phyloP scores from a whole-genome alignment of 345 rosid genomes.

The Sisymbrium altissimum region DNA sequence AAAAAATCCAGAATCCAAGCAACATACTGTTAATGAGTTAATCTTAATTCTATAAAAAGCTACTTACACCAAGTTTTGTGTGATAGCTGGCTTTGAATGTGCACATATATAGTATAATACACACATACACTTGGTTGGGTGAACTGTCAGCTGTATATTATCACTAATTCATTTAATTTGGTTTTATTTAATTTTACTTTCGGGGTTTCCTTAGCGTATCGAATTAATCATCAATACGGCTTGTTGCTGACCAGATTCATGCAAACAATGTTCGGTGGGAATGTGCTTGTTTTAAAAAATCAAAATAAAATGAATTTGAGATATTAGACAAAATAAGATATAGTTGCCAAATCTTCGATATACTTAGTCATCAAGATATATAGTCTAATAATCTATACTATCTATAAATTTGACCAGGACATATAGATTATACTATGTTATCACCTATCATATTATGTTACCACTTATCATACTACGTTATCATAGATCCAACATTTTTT shows the following conservation, averaged over 20 bases:
- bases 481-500: no score
- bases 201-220: slow-evolving; percentile 64
- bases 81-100: slow-evolving; percentile 8
- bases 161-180: slow-evolving; percentile 3
- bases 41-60: neutral
- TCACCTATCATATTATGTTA: no score
- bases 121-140: slow-evolving; percentile 26
- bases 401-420: neutral
- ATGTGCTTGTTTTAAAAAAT: neutral
- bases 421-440: neutral
- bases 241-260: slow-evolving; percentile 14
- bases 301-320: neutral
- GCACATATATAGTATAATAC: neutral
- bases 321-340: neutral
- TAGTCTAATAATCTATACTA: neutral
- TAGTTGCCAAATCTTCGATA: neutral
- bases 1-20: slow-evolving; percentile 9
- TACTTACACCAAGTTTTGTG: slow-evolving; percentile 19
- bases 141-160: slow-evolving; percentile 41
- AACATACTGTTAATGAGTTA: neutral
- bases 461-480: no score
- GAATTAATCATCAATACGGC: slow-evolving; percentile 38
- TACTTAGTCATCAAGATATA: neutral
- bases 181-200: neutral
- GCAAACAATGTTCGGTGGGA: neutral